Percentiles rank a stretch among this genome's conserved stretches.
phyloP scores from a whole-genome alignment of 306 rosid species.

The Sesbania bispinosa region DNA sequence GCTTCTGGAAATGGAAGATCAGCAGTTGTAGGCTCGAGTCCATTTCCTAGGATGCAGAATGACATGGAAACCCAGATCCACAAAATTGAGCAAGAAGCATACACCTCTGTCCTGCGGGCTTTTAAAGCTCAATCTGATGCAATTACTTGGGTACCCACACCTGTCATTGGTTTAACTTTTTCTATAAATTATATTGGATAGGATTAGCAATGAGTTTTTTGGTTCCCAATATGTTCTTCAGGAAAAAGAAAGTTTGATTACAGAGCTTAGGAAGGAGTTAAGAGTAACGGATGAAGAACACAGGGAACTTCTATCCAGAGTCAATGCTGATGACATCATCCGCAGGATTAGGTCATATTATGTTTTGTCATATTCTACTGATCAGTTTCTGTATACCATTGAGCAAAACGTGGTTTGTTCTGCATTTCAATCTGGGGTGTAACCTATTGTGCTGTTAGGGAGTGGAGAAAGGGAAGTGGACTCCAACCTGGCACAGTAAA shows the following conservation, averaged over 20 bases:
- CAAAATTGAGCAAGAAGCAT: conserved; percentile 83
- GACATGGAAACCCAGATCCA: conserved; percentile 87
- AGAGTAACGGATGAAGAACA: conserved; percentile 90
- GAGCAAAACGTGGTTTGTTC: conserved; percentile 30
- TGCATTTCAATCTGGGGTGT: conserved; percentile 14
- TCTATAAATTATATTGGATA: background rate
- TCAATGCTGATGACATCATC: conserved; percentile 75
- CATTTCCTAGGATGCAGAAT: conserved; percentile 43
- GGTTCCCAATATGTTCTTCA: conserved; percentile 21
- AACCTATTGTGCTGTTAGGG: conserved; percentile 49
- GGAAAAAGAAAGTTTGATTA: conserved; percentile 88
- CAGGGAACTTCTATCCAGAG: conserved; percentile 72
- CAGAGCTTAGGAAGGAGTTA: conserved; percentile 90
- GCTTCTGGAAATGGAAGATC: conserved; percentile 54
- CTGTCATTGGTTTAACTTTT: background rate
- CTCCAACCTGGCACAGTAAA: conserved; percentile 52
- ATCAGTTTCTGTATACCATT: conserved; percentile 14
- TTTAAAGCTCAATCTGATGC: conserved; percentile 92
- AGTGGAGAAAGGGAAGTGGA: conserved; percentile 74
- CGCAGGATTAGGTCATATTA: conserved; percentile 64
- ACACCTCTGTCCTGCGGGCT: conserved; percentile 76
- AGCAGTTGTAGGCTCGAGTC: conserved; percentile 47
- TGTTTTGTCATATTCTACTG: conserved; percentile 21
- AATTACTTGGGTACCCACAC: conserved; percentile 48
- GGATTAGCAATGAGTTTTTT: background rate